Base-by-base conservation (phyloP, 2,329 filamentous ascomycete genomes). In the Catunica adiposa region DNA sequence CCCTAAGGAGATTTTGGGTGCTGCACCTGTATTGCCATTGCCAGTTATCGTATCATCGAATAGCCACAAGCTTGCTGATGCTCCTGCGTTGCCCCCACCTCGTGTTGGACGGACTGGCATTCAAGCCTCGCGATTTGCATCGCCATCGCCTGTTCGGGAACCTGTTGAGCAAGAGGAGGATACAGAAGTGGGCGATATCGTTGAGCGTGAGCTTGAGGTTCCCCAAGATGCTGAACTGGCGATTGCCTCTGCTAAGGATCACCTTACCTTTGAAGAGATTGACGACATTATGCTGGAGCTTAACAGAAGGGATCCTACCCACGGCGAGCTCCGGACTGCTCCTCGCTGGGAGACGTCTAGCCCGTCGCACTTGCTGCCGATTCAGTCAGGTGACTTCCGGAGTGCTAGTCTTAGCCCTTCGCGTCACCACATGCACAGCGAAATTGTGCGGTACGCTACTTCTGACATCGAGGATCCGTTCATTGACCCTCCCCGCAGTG, bases 221-320 rank as follows among this genome's bases (percentile, higher is more conserved):
- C n/a, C 50, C 34, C 56, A 62, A 44, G 61, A 63, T 20, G 31
- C 50, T 26, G 60, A 60, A 56, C 56, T 53, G 17, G 29, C 63
- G 61, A 42, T 64, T 64, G 46, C 64, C 63, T 61, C 59, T n/a
- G 60, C 63, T 22, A 60, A 62, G 72, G 73, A 59, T 2, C 31
- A 17, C 14, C 73, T 71, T 5, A 78, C 82, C 0, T 86, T 86
- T 62, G 83, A 90, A 61, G 89, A 96, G 64, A 89, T 96, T 63
- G 89, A 96, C 70, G 87, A 84, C 47, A 82, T 96, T 54, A 95
- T 97, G 88, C 80, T 83, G 61, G 84, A 92, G 59, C 77, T 96
- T 62, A 83, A 88, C 62, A 77, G n/a, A n/a, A n/a, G 82, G 58
- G 80, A 88, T 61, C 84, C 84, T 1, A 81, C 83, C 53, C 79